phyloP scores from a whole-genome alignment of 768 basidiomycete species.

The Suillus cothurnatus region DNA sequence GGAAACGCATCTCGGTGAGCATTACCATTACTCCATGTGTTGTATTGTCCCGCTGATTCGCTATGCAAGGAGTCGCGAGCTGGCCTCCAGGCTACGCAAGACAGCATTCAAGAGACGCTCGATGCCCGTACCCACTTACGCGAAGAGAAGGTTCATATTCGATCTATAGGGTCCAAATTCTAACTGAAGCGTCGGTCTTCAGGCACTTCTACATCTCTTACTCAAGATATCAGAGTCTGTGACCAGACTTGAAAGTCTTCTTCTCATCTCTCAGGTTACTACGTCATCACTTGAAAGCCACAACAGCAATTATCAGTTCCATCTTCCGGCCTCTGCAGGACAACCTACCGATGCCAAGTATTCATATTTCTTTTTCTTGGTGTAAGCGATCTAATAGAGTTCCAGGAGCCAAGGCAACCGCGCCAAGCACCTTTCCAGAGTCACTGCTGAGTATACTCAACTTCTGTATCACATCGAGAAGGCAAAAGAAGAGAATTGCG shows the following conservation, averaged over 20 bases:
- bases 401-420: constrained; percentile 60
- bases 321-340: constrained; percentile 29
- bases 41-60: neutral
- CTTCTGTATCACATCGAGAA: constrained; percentile 88
- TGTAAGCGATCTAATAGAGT: constrained; percentile 9
- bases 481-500: constrained; percentile 74
- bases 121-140: constrained; percentile 72
- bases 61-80: constrained; percentile 56
- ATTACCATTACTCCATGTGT: constrained; percentile 17
- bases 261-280: constrained; percentile 58
- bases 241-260: constrained; percentile 81
- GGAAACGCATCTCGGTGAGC: constrained; percentile 69
- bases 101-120: constrained; percentile 77
- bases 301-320: constrained; percentile 34
- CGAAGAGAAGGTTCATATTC: constrained; percentile 69
- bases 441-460: constrained; percentile 91
- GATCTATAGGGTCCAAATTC: constrained; percentile 6
- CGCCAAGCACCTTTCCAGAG: constrained; percentile 80
- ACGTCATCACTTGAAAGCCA: constrained; percentile 35
- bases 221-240: constrained; percentile 93
- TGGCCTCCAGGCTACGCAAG: constrained; percentile 67
- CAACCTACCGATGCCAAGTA: constrained; percentile 43
- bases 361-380: constrained; percentile 3
- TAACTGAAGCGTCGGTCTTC: constrained; percentile 13
- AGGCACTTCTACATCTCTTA: constrained; percentile 85